Conservation (phyloP, 139 green algal species). For the Chlorella sp. region DNA sequence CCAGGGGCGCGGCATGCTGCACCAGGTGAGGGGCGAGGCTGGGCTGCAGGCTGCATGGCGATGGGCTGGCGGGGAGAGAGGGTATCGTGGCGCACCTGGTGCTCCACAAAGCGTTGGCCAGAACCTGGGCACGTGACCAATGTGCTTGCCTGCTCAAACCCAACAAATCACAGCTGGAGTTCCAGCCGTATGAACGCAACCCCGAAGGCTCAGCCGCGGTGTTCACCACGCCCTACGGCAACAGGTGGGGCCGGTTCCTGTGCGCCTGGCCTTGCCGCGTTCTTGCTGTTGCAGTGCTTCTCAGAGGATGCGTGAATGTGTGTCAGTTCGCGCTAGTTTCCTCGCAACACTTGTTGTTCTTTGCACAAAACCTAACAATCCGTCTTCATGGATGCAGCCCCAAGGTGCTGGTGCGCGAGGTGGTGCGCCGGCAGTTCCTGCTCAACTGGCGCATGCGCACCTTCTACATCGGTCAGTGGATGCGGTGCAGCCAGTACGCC, state of each 20-base stretch:
- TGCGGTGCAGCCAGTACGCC: too few species aligned
- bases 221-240: conserved; percentile 9
- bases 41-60: too few species aligned
- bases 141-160: too few species aligned
- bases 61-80: too few species aligned
- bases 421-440: conserved; percentile 15
- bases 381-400: too few species aligned
- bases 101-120: too few species aligned
- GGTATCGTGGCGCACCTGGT: too few species aligned
- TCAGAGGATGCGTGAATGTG: background rate
- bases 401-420: background rate
- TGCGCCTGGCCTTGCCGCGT: background rate
- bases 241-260: background rate
- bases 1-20: conserved; percentile 16
- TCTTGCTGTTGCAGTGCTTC: background rate
- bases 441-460: conserved; percentile 20
- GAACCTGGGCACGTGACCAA: too few species aligned
- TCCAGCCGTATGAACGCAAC: background rate
- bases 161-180: conserved; percentile 18
- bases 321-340: too few species aligned
- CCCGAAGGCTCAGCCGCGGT: background rate
- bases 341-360: too few species aligned
- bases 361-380: too few species aligned
- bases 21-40: background rate
- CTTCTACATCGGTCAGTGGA: conserved; percentile 17